Evolutionary conservation across 139 green algal genomes (phyloP).

Genomic region (Haematococcus lacustris): DNA sequence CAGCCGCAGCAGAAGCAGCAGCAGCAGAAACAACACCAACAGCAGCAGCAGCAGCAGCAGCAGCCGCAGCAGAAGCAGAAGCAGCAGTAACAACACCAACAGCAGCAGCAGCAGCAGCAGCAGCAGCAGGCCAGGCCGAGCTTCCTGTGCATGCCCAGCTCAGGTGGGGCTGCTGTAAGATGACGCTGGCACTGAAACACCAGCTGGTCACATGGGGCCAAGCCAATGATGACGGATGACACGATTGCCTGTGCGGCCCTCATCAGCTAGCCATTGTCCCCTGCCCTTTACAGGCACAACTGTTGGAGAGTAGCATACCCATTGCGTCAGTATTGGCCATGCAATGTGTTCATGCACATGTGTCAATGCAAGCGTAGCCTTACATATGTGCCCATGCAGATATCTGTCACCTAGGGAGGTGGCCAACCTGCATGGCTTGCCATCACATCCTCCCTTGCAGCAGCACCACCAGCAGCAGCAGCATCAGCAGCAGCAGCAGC

Average conservation of each 20-base stretch:
- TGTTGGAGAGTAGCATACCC: neutral
- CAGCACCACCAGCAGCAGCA: neutral
- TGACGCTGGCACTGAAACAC: too few species aligned
- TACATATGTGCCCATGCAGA: neutral
- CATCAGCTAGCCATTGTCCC: neutral
- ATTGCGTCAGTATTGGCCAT: neutral
- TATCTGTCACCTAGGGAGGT: slow-evolving; percentile 7
- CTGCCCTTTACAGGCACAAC: neutral
- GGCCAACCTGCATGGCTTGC: slow-evolving; percentile 12
- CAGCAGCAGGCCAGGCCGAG: too few species aligned
- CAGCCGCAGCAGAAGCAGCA: too few species aligned
- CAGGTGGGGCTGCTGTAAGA: too few species aligned
- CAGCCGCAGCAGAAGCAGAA: too few species aligned
- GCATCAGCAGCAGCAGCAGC: too few species aligned
- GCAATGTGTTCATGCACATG: neutral
- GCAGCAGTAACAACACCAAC: too few species aligned
- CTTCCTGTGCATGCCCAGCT: too few species aligned
- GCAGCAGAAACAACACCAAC: too few species aligned
- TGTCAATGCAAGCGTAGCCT: neutral
- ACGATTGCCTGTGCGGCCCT: neutral
- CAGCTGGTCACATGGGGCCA: too few species aligned
- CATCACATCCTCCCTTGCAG: neutral
- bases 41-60: too few species aligned
- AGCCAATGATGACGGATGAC: neutral
- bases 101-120: too few species aligned